These are phyloP conservation scores for Daldinia vernicosa DNA, from an alignment of 495 filamentous ascomycete genomes.

Conservation along the genomic window DNA sequence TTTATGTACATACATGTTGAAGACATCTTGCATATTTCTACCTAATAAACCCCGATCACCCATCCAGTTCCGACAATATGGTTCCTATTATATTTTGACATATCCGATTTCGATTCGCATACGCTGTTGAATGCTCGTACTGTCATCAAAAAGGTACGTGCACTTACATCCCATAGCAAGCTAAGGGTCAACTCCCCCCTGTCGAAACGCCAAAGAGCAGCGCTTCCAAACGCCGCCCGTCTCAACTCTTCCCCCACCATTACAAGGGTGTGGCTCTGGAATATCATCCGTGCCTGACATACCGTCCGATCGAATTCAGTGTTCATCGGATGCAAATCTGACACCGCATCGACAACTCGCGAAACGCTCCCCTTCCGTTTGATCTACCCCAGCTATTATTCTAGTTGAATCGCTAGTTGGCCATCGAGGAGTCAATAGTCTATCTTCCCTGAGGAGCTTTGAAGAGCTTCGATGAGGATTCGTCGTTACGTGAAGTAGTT, in stretches of 20 bases:
- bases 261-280: constrained; percentile 17
- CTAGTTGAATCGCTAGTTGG: constrained; percentile 12
- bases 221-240: constrained; percentile 56
- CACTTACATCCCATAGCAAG: constrained; percentile 17
- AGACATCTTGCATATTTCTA: constrained; percentile 39
- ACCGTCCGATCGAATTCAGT: constrained; percentile 48
- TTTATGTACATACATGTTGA: constrained; percentile 19
- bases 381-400: constrained; percentile 40
- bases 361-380: constrained; percentile 51
- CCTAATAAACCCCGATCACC: constrained; percentile 22
- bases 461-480: constrained; percentile 13
- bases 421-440: constrained; percentile 12
- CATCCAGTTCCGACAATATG: constrained; percentile 28
- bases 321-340: constrained; percentile 45
- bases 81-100: constrained; percentile 31
- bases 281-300: constrained; percentile 11
- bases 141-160: constrained; percentile 10
- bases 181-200: constrained; percentile 41
- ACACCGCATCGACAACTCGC: constrained; percentile 50
- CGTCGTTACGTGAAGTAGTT: constrained; percentile 19
- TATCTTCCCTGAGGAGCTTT: constrained; percentile 14
- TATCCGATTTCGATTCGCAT: constrained; percentile 1
- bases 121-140: constrained; percentile 9
- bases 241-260: constrained; percentile 51
- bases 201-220: constrained; percentile 54